A percentile compares a stretch with the other conserved stretches of the same genome.
These are phyloP conservation scores for Talinum fruticosum DNA, from an alignment of 148 eudicot species.

Conservation along the genomic window DNA sequence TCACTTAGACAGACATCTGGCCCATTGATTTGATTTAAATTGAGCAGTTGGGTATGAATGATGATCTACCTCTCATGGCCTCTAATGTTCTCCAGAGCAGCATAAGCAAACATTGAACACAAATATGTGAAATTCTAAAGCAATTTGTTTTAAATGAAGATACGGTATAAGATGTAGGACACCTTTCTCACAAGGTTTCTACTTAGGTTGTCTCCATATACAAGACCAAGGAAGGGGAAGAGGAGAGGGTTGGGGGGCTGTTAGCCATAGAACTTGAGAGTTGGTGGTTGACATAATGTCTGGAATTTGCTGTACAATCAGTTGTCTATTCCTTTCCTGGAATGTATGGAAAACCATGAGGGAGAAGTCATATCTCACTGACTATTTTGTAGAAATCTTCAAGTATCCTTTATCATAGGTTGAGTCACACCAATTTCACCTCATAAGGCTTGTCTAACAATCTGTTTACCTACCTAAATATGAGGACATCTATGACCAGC, in stretches of 20 bases:
- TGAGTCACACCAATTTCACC: background rate
- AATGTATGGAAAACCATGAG: background rate
- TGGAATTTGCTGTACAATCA: too few species aligned
- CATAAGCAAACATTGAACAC: too few species aligned
- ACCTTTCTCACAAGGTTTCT: background rate
- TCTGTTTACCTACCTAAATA: background rate
- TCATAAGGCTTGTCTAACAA: background rate
- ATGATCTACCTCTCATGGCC: too few species aligned
- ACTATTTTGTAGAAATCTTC: background rate
- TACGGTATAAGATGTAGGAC: background rate
- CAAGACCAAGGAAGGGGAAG: too few species aligned
- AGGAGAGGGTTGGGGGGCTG: too few species aligned
- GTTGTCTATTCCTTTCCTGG: too few species aligned
- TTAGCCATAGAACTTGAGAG: background rate
- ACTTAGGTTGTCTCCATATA: background rate
- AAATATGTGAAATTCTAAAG: too few species aligned
- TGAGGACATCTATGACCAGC: background rate
- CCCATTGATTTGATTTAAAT: background rate
- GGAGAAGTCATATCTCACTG: background rate
- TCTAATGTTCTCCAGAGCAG: too few species aligned
- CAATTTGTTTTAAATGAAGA: background rate
- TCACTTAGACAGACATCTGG: background rate
- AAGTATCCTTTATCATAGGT: background rate
- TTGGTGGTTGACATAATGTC: background rate
- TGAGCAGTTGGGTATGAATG: background rate